Evolutionary conservation across 169 alveolate genomes (phyloP).

Genomic region (Plasmodium cynomolgi): DNA sequence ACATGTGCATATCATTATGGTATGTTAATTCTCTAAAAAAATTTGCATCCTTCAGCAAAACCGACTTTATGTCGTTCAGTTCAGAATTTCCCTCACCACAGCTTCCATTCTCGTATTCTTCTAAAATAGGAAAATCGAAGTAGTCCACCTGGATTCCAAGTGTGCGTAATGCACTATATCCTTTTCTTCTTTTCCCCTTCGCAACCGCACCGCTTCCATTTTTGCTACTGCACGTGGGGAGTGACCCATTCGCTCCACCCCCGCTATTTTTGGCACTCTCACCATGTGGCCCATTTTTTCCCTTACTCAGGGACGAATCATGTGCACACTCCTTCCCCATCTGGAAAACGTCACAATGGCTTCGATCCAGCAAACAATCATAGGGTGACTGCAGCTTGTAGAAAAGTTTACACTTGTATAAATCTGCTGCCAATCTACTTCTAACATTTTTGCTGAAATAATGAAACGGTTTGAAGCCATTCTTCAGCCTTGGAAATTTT

Average conservation of each 20-base stretch:
- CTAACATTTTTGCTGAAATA: slow-evolving; percentile 19
- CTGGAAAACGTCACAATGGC: neutral
- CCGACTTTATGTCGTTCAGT: neutral
- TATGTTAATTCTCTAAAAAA: slow-evolving; percentile 22
- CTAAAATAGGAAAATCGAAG: slow-evolving; percentile 42
- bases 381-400: slow-evolving; percentile 45
- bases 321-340: neutral
- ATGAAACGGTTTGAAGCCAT: slow-evolving; percentile 33
- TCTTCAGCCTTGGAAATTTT: slow-evolving; percentile 15
- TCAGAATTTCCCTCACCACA: neutral
- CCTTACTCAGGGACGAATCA: neutral
- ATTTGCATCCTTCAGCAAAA: neutral
- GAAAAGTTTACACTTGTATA: neutral
- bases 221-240: neutral
- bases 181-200: neutral
- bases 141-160: neutral
- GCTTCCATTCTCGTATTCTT: slow-evolving; percentile 28
- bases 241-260: neutral
- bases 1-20: neutral
- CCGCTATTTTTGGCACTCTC: neutral
- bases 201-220: neutral
- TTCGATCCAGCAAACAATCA: slow-evolving; percentile 14
- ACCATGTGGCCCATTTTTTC: neutral
- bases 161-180: neutral
- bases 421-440: neutral